A percentile compares a stretch with the other conserved stretches of the same genome.
phyloP scores from a whole-genome alignment of 495 filamentous ascomycete species.

The Talaromyces thailandensis region DNA sequence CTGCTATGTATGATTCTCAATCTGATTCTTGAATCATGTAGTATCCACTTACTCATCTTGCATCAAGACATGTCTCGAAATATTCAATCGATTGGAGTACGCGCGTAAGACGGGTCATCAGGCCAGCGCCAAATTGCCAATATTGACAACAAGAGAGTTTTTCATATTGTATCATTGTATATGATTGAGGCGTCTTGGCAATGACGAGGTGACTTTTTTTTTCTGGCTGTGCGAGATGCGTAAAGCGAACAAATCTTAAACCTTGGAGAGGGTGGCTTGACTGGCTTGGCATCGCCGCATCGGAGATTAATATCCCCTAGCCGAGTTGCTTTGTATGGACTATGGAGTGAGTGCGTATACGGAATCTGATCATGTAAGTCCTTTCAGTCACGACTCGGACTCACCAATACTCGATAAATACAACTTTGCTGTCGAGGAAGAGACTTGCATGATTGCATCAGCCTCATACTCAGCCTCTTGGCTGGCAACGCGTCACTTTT shows the following conservation, averaged over 20 bases:
- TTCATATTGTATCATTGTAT: not conserved
- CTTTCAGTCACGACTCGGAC: no score
- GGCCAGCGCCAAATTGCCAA: not conserved
- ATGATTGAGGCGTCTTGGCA: not conserved
- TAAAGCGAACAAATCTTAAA: not conserved
- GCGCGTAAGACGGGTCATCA: not conserved
- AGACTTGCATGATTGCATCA: no score
- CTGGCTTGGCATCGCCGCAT: not conserved
- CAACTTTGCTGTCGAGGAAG: no score
- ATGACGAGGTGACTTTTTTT: not conserved
- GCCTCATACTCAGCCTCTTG: not conserved
- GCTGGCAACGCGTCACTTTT: not conserved
- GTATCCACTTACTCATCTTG: not conserved
- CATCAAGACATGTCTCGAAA: not conserved
- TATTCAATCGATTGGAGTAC: not conserved
- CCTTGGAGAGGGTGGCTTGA: not conserved
- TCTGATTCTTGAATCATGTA: not conserved
- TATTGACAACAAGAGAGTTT: not conserved
- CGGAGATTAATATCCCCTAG: not conserved
- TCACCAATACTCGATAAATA: no score
- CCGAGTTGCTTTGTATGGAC: not conserved
- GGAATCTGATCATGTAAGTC: no score
- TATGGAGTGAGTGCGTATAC: not conserved
- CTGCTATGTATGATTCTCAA: not conserved
- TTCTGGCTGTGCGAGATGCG: not conserved